Conservation (phyloP, 257 asterid species). For the Thymus quinquecostatus region DNA sequence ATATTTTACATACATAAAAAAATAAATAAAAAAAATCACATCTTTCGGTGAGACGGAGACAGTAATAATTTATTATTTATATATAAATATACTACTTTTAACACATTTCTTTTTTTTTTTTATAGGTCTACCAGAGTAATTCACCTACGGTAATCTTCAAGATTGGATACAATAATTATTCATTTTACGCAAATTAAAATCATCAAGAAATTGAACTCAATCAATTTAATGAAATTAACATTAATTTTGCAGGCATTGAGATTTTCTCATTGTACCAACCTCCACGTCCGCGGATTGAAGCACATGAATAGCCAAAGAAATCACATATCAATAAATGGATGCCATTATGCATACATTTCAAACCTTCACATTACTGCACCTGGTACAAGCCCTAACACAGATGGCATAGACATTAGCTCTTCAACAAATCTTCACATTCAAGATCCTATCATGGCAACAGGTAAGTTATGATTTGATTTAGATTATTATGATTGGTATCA, state of each 20-base stretch:
- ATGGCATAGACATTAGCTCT: slow-evolving; percentile 24
- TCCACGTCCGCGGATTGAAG: slow-evolving; percentile 18
- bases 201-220: neutral
- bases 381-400: slow-evolving; percentile 25
- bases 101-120: neutral
- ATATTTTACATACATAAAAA: too few species aligned
- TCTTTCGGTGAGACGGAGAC: too few species aligned
- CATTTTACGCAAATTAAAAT: too few species aligned
- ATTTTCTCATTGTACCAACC: slow-evolving; percentile 24
- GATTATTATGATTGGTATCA: neutral
- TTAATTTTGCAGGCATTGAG: slow-evolving; percentile 18
- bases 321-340: slow-evolving; percentile 24
- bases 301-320: slow-evolving; percentile 27
- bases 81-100: neutral
- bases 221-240: too few species aligned
- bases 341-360: slow-evolving; percentile 17
- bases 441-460: slow-evolving; percentile 24
- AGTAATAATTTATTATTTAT: too few species aligned
- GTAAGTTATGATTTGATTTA: neutral
- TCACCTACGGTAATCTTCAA: slow-evolving; percentile 22
- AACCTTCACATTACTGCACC: slow-evolving; percentile 29
- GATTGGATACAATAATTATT: neutral
- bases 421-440: slow-evolving; percentile 22
- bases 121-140: neutral
- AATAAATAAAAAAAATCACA: too few species aligned